Conservation (phyloP, 495 filamentous ascomycete genomes). For the Penicillium fimorum region DNA sequence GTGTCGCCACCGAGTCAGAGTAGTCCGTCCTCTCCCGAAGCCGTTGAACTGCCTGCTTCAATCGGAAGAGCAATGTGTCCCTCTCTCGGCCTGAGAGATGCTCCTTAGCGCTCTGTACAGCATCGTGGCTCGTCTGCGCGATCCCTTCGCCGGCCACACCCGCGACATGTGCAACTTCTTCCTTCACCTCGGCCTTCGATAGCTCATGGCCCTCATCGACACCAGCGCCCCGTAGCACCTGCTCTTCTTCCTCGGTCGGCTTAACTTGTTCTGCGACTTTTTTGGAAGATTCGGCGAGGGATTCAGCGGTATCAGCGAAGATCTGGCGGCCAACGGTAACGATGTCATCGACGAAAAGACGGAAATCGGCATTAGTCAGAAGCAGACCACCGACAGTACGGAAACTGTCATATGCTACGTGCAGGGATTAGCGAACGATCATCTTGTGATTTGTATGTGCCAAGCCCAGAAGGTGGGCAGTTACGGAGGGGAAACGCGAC, state of each 20-base stretch:
- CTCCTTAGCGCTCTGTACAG: conserved; percentile 63
- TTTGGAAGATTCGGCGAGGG: conserved; percentile 67
- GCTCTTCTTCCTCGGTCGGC: conserved; percentile 60
- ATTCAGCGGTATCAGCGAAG: conserved; percentile 81
- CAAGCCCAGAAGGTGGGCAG: conserved; percentile 4
- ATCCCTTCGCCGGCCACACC: conserved; percentile 63
- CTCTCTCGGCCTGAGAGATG: conserved; percentile 67
- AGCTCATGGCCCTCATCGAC: conserved; percentile 53
- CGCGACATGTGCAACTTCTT: conserved; percentile 61
- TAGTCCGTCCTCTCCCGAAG: conserved; percentile 78
- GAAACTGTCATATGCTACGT: conserved; percentile 73
- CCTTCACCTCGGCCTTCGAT: conserved; percentile 57
- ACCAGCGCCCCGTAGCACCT: conserved; percentile 56
- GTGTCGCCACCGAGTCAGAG: conserved; percentile 75
- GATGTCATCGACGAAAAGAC: conserved; percentile 81
- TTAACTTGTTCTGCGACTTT: conserved; percentile 69
- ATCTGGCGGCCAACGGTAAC: conserved; percentile 77
- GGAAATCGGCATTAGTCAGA: conserved; percentile 86
- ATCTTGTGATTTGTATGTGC: conserved; percentile 2
- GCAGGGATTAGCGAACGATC: conserved; percentile 22
- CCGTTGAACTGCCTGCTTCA: conserved; percentile 74
- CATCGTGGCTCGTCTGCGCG: conserved; percentile 62
- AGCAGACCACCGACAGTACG: conserved; percentile 80
- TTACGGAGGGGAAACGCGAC: conserved; percentile 3
- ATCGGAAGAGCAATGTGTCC: conserved; percentile 67